Evolutionary conservation across 768 basidiomycete species (phyloP), one percentile per base, ranked within the genome.

Genomic region (Rhodotorula kratochvilovae): DNA sequence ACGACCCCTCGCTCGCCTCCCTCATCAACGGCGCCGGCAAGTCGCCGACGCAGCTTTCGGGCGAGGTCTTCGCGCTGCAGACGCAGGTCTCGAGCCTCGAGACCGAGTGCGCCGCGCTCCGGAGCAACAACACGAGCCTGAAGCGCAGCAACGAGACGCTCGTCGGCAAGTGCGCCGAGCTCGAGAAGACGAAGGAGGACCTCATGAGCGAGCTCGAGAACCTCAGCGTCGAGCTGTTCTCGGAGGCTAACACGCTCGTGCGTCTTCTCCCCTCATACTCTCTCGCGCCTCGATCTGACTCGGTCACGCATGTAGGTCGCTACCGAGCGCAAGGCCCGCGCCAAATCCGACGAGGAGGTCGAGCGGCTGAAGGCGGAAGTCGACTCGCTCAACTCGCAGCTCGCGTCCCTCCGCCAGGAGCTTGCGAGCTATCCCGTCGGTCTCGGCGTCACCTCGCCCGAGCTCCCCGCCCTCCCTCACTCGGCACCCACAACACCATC

Each of bases 171-270:
- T 75, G 74, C 35, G 74, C 61, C 13, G 67, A 63, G 29, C 36
- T 75, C 31, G 70, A 75, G 62, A 72, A 75, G 65, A 72, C 70
- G 21, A 72, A 72, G 57, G 66, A 73, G 17, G 68, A 72, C 31
- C 31, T 76, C 29, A 65, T 72, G 66, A 70, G 60, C 46, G 74
- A 76, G 29, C 36, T 76, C 42, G 74, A 76, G 66, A 61, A 55
- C 29, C 31, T 76, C 11, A 72, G 68, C 56, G 68, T 70, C 27
- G 71, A 72, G 51, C 60, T 76, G 36, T 76, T 76, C 56, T 46
- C 61, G 39, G 74, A 76, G 50, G 74, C 74, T 17, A 76, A 76
- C 56, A 61, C 61, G 16, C 61, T 76, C 48, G 73, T 71, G n/a
- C 27, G 59, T 39, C 23, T 29, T 25, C 17, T 25, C 45, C 25